Base-by-base conservation (phyloP, 768 basidiomycete species). In the Mycena floridula region DNA sequence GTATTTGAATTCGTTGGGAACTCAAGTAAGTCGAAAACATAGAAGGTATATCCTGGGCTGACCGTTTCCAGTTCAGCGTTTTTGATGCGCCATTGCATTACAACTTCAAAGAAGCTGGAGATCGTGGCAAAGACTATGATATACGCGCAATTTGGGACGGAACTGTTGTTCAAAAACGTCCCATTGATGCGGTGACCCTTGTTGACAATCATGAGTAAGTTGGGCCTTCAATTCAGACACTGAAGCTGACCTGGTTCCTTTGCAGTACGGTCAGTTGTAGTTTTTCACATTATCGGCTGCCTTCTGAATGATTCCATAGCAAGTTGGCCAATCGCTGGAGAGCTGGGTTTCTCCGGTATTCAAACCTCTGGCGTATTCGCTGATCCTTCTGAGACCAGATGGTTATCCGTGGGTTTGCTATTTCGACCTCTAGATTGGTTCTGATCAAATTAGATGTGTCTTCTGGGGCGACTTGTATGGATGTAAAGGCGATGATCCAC, bases 71-170 rank as follows among this genome's bases (percentile, higher is more conserved):
- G 54, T 73, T 70, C 76, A 44, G 72, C 80, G 2, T 84, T 50
- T 86, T 86, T 46, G 85, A 86, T 53, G 79, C 78, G 4, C 79
- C 81, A 28, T 65, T 86, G 21, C 84, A 86, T 54, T 62, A 76
- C 40, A 81, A 78, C 45, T 78, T 83, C 55, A 70, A 78, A 47
- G 64, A 67, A 49, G 85, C 84, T 4, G 79, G 80, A 50, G 72
- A 76, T 51, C 58, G 57, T 4, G 75, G 75, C 22, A 59, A 63
- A n/a, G 61, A 63, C 13, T 85, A 70, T 52, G 85, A 85, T 59
- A 60, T 86, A 42, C 64, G 82, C 43, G 68, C 56, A 23, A 78
- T 86, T 49, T 68, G 82, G 42, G 67, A 80, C 37, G 69, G 69
- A 16, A 77, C 79, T 4, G 59, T 86, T 6, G 65, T 83, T 13